phyloP scores from a whole-genome alignment of 1,284 basidiomycete species.

The Malassezia cuniculi region DNA sequence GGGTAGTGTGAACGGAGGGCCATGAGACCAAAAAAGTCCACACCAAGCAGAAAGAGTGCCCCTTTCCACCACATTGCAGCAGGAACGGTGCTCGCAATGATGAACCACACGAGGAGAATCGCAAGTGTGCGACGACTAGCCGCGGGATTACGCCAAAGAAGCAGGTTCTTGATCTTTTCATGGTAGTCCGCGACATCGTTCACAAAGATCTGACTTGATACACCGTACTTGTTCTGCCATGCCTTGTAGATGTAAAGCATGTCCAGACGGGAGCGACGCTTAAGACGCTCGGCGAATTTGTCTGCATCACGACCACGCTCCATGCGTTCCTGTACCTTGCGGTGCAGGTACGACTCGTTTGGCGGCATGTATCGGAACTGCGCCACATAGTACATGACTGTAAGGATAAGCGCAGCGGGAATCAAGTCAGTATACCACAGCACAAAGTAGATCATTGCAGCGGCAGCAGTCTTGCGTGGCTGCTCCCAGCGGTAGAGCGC shows the following conservation, averaged over 20 bases:
- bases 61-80: slow-evolving; percentile 29
- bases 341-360: slow-evolving; percentile 37
- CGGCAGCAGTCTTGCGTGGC: slow-evolving; percentile 21
- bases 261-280: slow-evolving; percentile 37
- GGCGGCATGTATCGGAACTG: slow-evolving; percentile 44
- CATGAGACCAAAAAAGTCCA: slow-evolving; percentile 35
- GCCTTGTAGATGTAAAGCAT: slow-evolving; percentile 40
- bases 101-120: slow-evolving; percentile 21
- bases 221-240: slow-evolving; percentile 31
- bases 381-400: slow-evolving; percentile 35
- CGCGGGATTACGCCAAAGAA: slow-evolving; percentile 39
- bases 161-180: slow-evolving; percentile 42
- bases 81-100: slow-evolving; percentile 30
- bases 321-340: slow-evolving; percentile 37
- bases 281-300: slow-evolving; percentile 32
- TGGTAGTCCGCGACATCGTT: slow-evolving; percentile 41
- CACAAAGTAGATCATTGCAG: slow-evolving; percentile 44
- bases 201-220: slow-evolving; percentile 24
- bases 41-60: slow-evolving; percentile 29
- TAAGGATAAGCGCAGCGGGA: slow-evolving; percentile 37
- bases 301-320: slow-evolving; percentile 39
- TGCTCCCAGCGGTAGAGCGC: slow-evolving; percentile 23
- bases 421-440: slow-evolving; percentile 43
- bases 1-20: slow-evolving; percentile 43
- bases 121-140: slow-evolving; percentile 30